Conservation (phyloP, 805 yeast species). For the Clavispora phyllophila region DNA sequence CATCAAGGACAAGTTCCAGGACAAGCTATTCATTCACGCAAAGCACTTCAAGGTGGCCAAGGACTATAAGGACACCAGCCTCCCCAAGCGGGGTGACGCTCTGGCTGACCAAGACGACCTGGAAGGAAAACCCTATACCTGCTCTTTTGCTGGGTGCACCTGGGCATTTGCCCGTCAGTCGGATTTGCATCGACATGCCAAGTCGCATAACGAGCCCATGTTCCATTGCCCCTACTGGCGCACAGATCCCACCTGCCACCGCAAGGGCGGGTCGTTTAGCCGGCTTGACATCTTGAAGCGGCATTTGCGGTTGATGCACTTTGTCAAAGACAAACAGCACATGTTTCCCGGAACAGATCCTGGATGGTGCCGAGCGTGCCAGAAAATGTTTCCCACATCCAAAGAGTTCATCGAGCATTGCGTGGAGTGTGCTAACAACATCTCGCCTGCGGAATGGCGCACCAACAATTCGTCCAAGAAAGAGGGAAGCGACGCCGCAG, state of each 20-base stretch:
- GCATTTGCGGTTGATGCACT: conserved; percentile 67
- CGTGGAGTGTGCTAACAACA: conserved; percentile 48
- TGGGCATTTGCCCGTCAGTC: conserved; percentile 71
- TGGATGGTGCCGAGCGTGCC: conserved; percentile 69
- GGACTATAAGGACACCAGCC: neutral
- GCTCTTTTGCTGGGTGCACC: conserved; percentile 43
- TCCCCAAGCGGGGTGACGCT: neutral
- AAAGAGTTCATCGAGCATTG: conserved; percentile 63
- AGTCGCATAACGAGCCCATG: conserved; percentile 62
- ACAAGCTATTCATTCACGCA: conserved; percentile 5
- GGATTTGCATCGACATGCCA: conserved; percentile 62
- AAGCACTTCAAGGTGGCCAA: conserved; percentile 3
- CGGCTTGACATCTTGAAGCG: conserved; percentile 71
- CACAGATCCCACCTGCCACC: conserved; percentile 64
- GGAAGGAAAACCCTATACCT: conserved; percentile 30
- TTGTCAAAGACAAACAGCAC: conserved; percentile 43
- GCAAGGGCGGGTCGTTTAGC: conserved; percentile 71
- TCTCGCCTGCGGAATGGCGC: conserved; percentile 10
- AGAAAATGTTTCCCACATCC: conserved; percentile 47
- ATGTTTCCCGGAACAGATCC: conserved; percentile 35
- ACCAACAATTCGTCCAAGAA: neutral
- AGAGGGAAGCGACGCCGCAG: neutral
- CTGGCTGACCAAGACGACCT: neutral
- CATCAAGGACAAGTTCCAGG: neutral
- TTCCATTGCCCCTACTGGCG: conserved; percentile 73